These are phyloP conservation scores for Alternaria metachromatica DNA, from an alignment of 2,329 filamentous ascomycete species.

Conservation along the genomic window DNA sequence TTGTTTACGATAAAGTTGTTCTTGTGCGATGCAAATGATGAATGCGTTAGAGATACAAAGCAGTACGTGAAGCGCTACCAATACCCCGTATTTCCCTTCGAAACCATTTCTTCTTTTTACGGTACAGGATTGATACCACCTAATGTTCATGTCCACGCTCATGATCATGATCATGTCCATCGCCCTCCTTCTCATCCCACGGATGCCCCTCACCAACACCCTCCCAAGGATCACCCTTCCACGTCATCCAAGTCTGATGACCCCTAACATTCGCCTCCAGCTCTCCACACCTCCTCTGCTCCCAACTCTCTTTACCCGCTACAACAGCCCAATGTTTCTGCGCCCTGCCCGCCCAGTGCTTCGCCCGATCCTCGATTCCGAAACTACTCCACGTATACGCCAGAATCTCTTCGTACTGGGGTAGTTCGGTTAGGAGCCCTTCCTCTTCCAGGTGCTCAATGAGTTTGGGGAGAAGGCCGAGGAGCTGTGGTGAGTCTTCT, in stretches of 20 bases:
- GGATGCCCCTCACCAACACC: constrained; percentile 17
- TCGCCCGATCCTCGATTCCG: constrained; percentile 32
- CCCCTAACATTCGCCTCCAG: constrained; percentile 30
- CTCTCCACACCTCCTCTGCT: constrained; percentile 29
- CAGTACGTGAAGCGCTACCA: no score
- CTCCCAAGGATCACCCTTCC: constrained; percentile 32
- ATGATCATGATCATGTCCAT: constrained; percentile 9
- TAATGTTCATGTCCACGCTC: constrained; percentile 8
- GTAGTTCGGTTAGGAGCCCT: constrained; percentile 28
- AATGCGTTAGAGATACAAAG: background rate
- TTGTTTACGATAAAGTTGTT: background rate
- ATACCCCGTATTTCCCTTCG: background rate
- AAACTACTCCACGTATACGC: constrained; percentile 41
- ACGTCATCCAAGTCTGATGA: constrained; percentile 37
- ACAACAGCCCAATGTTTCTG: constrained; percentile 33
- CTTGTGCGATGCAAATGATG: background rate
- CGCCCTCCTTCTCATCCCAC: constrained; percentile 10
- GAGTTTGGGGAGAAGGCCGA: constrained; percentile 32
- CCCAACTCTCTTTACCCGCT: constrained; percentile 35
- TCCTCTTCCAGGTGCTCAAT: constrained; percentile 38
- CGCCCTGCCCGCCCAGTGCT: constrained; percentile 38
- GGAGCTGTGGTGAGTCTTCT: constrained; percentile 27
- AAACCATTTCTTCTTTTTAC: background rate
- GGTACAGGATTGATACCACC: background rate
- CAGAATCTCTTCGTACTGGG: constrained; percentile 41